Evolutionary conservation across 2,329 filamentous ascomycete species (phyloP).

Genomic region (Dactylellina haptotyla): DNA sequence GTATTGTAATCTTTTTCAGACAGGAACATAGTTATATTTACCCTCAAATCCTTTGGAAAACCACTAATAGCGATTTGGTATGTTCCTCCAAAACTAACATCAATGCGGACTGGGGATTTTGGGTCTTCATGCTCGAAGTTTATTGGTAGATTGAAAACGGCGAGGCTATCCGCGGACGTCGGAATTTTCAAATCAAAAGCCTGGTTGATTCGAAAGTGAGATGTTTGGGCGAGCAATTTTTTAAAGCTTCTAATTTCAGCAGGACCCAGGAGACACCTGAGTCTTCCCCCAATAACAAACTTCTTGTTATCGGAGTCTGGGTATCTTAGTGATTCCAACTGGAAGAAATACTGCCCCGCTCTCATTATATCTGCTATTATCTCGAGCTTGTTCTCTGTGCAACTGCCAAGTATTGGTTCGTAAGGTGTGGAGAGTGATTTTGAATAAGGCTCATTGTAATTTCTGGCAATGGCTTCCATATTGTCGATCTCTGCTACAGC

Average conservation of each 20-base stretch:
- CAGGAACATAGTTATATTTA: too few relatives aligned
- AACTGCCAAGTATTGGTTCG: neutral
- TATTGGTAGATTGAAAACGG: neutral
- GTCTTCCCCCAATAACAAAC: neutral
- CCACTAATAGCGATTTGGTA: neutral
- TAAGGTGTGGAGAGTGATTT: neutral
- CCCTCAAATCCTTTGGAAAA: neutral
- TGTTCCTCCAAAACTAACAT: slow-evolving; percentile 8
- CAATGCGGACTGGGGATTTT: neutral
- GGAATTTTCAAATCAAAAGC: neutral
- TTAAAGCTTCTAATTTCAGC: neutral
- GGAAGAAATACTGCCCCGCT: slow-evolving; percentile 14
- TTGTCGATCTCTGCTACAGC: neutral
- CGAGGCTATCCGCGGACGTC: too few relatives aligned
- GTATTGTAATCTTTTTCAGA: too few relatives aligned
- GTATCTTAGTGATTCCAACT: neutral
- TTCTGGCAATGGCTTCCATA: neutral
- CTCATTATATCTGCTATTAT: slow-evolving; percentile 9
- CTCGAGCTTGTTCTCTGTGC: neutral
- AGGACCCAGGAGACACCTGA: neutral
- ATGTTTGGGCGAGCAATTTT: neutral
- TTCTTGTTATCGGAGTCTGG: neutral
- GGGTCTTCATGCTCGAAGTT: neutral
- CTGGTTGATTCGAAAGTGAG: neutral
- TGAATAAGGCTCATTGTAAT: neutral